Percentiles rank a stretch among this genome's conserved stretches.
phyloP scores from a whole-genome alignment of 345 rosid genomes.

The Murraya paniculata region DNA sequence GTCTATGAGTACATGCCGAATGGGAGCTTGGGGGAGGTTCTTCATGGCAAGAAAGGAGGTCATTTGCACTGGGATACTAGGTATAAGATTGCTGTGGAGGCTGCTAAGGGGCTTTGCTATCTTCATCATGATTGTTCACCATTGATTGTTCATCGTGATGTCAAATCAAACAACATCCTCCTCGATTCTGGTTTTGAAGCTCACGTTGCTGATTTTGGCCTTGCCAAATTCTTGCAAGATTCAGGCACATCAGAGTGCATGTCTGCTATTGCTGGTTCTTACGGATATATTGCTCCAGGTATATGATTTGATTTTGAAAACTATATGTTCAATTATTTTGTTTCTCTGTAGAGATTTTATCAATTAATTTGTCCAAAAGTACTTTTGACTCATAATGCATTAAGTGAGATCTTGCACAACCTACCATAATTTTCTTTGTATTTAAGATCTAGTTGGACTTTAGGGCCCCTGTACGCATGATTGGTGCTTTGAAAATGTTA shows the following conservation, averaged over 20 bases:
- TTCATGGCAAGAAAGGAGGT: conserved; percentile 92
- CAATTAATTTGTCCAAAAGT: not conserved
- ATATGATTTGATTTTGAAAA: conserved; percentile 26
- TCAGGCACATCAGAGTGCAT: conserved; percentile 92
- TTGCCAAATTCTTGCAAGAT: conserved; percentile 87
- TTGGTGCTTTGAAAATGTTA: conserved; percentile 16
- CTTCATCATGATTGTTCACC: conserved; percentile 93
- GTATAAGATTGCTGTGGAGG: conserved; percentile 78
- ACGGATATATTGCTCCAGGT: conserved; percentile 97
- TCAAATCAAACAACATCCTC: conserved; percentile 83
- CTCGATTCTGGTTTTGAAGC: conserved; percentile 82
- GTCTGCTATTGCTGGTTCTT: conserved; percentile 97
- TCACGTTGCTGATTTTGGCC: conserved; percentile 94
- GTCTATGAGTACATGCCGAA: conserved; percentile 90
- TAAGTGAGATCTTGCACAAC: conserved; percentile 17
- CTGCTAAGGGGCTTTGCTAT: conserved; percentile 87
- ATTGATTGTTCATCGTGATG: conserved; percentile 80
- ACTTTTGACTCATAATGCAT: conserved; percentile 18
- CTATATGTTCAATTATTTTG: not conserved
- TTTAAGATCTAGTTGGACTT: conserved; percentile 7
- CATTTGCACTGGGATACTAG: conserved; percentile 88
- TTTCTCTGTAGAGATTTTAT: conserved; percentile 9
- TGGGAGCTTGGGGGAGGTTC: conserved; percentile 87
- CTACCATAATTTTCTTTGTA: conserved; percentile 6
- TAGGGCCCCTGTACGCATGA: conserved; percentile 3